A percentile compares a stretch with the other conserved stretches of the same genome.
phyloP scores from a whole-genome alignment of 148 eudicot species.

The Persicaria maculosa region DNA sequence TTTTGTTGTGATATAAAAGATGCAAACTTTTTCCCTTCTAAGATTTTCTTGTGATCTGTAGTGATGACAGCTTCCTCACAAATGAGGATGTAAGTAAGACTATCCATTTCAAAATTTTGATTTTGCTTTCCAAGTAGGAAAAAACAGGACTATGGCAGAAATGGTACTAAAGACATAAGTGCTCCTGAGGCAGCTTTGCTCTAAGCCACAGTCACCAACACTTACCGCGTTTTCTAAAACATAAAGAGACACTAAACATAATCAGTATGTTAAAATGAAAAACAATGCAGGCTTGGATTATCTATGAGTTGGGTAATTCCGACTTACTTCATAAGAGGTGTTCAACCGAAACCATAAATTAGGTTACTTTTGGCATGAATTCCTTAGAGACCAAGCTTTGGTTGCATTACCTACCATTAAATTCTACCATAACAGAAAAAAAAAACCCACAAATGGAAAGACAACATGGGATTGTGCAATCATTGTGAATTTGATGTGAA shows the following conservation, averaged over 20 bases:
- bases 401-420: neutral
- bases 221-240: neutral
- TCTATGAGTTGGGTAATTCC: too few relatives aligned
- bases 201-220: neutral
- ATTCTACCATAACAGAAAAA: neutral
- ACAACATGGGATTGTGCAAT: conserved; percentile 5
- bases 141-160: neutral
- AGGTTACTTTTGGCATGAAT: neutral
- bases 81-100: too few relatives aligned
- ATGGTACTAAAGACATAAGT: neutral
- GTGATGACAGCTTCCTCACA: too few relatives aligned
- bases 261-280: neutral
- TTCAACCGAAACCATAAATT: too few relatives aligned
- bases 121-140: too few relatives aligned
- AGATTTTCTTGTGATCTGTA: too few relatives aligned
- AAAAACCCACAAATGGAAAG: neutral
- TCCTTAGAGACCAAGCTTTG: neutral
- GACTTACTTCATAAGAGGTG: too few relatives aligned
- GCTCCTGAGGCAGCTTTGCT: neutral
- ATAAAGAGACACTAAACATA: neutral
- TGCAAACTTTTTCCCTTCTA: too few relatives aligned
- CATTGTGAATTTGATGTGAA: conserved; percentile 5
- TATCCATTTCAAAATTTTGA: too few relatives aligned
- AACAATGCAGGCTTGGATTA: neutral
- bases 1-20: too few relatives aligned